Conservation (phyloP, 768 basidiomycete genomes). For the Suillus subaureus region DNA sequence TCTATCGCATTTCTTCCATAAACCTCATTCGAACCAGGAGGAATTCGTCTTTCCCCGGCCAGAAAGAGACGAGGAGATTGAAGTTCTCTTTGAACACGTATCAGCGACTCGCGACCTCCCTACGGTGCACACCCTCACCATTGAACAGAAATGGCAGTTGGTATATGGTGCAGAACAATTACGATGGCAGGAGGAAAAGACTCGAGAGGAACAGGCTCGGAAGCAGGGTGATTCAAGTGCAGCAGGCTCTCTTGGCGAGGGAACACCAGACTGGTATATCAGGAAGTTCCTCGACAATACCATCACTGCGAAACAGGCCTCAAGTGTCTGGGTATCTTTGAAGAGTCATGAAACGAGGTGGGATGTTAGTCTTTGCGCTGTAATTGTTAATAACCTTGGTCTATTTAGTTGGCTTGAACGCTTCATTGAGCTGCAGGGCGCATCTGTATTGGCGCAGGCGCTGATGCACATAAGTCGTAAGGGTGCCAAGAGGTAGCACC, state of each 20-base stretch:
- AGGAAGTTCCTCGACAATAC: constrained; percentile 87
- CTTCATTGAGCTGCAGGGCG: constrained; percentile 79
- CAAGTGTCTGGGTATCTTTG: constrained; percentile 72
- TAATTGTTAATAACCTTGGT: constrained; percentile 20
- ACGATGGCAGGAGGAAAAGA: constrained; percentile 74
- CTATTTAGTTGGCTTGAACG: constrained; percentile 71
- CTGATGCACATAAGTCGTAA: constrained; percentile 77
- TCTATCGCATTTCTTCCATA: constrained; percentile 56
- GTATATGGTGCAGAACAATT: constrained; percentile 82
- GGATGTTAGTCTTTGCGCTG: constrained; percentile 21
- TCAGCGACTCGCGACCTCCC: constrained; percentile 68
- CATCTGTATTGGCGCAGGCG: constrained; percentile 79
- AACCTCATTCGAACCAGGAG: constrained; percentile 47
- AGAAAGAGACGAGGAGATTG: constrained; percentile 73
- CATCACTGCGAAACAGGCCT: constrained; percentile 79
- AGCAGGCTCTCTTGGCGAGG: constrained; percentile 53
- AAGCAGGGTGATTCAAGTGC: constrained; percentile 64
- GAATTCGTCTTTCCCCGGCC: constrained; percentile 82
- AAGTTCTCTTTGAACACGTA: constrained; percentile 78
- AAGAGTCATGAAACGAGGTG: constrained; percentile 83
- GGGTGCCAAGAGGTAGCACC: constrained; percentile 57
- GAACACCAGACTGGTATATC: constrained; percentile 92
- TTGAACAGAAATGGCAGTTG: constrained; percentile 92
- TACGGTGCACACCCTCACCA: constrained; percentile 57
- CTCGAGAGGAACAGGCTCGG: constrained; percentile 60